phyloP scores from a whole-genome alignment of 139 green algal genomes.

The Pleodorina starrii region DNA sequence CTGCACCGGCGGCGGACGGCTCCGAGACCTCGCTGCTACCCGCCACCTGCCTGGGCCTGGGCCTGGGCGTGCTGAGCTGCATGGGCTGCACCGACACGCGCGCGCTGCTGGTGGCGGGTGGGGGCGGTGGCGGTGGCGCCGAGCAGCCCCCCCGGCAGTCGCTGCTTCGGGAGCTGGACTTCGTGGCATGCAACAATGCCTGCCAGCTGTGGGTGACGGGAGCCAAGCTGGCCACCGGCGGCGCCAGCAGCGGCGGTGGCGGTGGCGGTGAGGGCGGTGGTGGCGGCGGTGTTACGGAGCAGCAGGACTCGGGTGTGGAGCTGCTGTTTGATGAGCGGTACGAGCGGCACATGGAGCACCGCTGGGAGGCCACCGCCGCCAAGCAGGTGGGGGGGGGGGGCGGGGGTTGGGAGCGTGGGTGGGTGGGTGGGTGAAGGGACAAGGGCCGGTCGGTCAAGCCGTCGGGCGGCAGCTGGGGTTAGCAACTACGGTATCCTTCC shows the following conservation, averaged over 20 bases:
- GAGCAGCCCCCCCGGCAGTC: too few relatives aligned
- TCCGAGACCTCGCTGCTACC: too few relatives aligned
- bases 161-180: constrained; percentile 59
- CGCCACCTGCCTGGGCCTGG: too few relatives aligned
- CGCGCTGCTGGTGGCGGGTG: constrained; percentile 39
- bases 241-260: background rate
- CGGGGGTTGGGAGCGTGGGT: too few relatives aligned
- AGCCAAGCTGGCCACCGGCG: background rate
- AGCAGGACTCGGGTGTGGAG: background rate
- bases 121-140: too few relatives aligned
- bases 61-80: constrained; percentile 79
- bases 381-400: constrained; percentile 53
- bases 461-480: too few relatives aligned
- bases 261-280: background rate
- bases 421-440: too few relatives aligned
- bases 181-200: constrained; percentile 68
- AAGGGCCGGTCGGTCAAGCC: too few relatives aligned
- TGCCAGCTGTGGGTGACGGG: constrained; percentile 57
- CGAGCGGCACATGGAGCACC: constrained; percentile 66
- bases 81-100: constrained; percentile 72
- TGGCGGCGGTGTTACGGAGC: too few relatives aligned
- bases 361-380: constrained; percentile 67
- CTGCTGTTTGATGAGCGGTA: constrained; percentile 68
- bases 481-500: too few relatives aligned
- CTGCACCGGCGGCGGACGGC: background rate